Base-by-base conservation (phyloP, 371 early-diverging fungal genomes). In the Lichtheimia ramosa region DNA sequence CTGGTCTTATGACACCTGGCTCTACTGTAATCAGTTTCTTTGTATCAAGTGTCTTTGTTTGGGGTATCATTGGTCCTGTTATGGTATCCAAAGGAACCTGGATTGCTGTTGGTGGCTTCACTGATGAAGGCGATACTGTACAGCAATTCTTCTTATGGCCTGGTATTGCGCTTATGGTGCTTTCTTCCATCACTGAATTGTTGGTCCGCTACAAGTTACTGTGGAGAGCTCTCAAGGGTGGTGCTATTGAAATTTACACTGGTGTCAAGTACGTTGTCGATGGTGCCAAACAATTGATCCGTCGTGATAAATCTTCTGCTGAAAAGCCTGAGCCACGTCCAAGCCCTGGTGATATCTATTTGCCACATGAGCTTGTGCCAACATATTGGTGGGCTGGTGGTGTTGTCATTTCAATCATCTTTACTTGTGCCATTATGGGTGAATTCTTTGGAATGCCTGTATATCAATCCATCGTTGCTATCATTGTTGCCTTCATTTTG, bases 141-240 rank as follows among this genome's bases (percentile, higher is more conserved):
- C 79, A 82, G 43, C 71, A 70, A n/a, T 84, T 84, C 83, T 82
- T 82, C 72, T 65, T 86, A 24, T 86, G 86, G 89, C 88, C 89
- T n/a, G 91, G 91, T 72, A 85, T 90, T 65, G 81, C 84, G 5
- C 71, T 89, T 41, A 88, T 90, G 88, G 77, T 87, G 43, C 68
- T 81, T 27, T 66, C 84, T 50, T 73, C 86, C n/a, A 84, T 89
- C 58, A 68, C 86, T 12, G 89, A 89, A 69, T 71, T 89, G 18
- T 66, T 73, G 54, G 64, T 73, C 23, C 80, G 81, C 54, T 85
- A 83, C 57, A 67, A 72, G 21, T 68, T 82, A 3, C 68, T 89
- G 40, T 81, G 79, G 83, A 73, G 74, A 58, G 84, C 83, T 54
- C 28, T 84, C 57, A 80, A 72, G 52, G 52, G 52, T 25, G 52